phyloP scores from a whole-genome alignment of 441 rosid species.

The Viola pubescens region DNA sequence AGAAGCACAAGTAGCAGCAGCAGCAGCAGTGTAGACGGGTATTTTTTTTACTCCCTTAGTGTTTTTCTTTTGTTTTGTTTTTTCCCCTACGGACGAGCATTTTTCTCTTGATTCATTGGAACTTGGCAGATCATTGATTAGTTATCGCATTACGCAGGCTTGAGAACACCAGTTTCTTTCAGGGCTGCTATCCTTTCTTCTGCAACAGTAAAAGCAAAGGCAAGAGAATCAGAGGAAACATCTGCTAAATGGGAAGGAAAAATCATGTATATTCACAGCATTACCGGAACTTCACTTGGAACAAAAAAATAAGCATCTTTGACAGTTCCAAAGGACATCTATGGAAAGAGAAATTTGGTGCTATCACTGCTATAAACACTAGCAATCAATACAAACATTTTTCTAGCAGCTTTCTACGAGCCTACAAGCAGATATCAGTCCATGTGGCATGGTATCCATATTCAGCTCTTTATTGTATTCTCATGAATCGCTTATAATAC shows the following conservation, averaged over 20 bases:
- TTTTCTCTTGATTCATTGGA: not conserved
- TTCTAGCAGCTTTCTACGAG: too few relatives aligned
- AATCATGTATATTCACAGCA: not conserved
- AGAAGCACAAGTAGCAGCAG: slow-evolving; percentile 14
- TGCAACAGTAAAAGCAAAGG: slow-evolving; percentile 13
- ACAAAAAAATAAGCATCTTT: not conserved
- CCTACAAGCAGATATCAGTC: not conserved
- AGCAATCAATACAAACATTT: not conserved
- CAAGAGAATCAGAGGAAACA: slow-evolving; percentile 6
- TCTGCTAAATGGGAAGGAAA: not conserved
- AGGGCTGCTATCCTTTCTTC: slow-evolving; percentile 29
- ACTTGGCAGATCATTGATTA: not conserved
- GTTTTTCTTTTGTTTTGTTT: not conserved
- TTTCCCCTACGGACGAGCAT: not conserved
- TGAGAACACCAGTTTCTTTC: slow-evolving; percentile 10
- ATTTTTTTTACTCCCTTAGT: not conserved
- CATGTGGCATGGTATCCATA: not conserved
- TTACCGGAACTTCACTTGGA: not conserved
- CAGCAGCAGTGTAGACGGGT: slow-evolving; percentile 20
- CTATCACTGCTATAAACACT: too few relatives aligned
- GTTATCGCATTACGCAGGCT: slow-evolving; percentile 17
- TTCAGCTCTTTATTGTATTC: not conserved
- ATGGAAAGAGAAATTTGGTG: not conserved
- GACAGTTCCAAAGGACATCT: not conserved
- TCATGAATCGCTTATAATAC: not conserved